phyloP scores from a whole-genome alignment of 73 alveolate genomes.

The Symbiodinium pilosum region DNA sequence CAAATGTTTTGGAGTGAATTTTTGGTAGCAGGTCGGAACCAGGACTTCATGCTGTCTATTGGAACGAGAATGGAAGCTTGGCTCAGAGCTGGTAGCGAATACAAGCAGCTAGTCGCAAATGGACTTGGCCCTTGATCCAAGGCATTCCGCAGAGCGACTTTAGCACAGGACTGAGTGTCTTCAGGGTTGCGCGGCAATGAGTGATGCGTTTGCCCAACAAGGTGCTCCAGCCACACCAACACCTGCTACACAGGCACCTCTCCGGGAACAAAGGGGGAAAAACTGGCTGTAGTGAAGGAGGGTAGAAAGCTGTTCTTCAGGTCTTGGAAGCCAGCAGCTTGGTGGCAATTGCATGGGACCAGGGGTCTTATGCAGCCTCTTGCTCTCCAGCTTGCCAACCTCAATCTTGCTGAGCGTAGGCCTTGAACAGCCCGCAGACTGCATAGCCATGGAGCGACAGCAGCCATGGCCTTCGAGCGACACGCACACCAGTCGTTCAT shows the following conservation, averaged over 20 bases:
- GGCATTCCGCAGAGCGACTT: not conserved
- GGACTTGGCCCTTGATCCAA: not conserved
- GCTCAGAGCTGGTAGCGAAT: not conserved
- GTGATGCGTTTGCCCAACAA: not conserved
- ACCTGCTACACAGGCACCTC: not conserved
- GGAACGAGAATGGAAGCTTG: conserved; percentile 3
- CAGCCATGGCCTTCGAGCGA: too few species aligned
- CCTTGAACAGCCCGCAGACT: not conserved
- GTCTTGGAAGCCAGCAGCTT: not conserved
- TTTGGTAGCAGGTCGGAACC: not conserved
- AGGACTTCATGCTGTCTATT: conserved; percentile 13
- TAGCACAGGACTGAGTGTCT: not conserved
- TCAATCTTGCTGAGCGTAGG: not conserved
- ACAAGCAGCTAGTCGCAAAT: not conserved
- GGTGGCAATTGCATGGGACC: too few species aligned
- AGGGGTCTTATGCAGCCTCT: not conserved
- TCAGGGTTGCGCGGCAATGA: too few species aligned
- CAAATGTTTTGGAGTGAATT: too few species aligned
- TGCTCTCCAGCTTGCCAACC: not conserved
- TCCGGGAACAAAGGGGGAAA: too few species aligned
- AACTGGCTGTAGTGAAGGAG: too few species aligned
- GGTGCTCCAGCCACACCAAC: not conserved
- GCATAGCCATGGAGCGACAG: not conserved
- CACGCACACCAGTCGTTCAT: too few species aligned
- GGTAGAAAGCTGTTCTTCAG: too few species aligned